A percentile compares a stretch with the other conserved stretches of the same genome.
Evolutionary conservation across 495 filamentous ascomycete species (phyloP).

Genomic region (Xylaria flabelliformis): DNA sequence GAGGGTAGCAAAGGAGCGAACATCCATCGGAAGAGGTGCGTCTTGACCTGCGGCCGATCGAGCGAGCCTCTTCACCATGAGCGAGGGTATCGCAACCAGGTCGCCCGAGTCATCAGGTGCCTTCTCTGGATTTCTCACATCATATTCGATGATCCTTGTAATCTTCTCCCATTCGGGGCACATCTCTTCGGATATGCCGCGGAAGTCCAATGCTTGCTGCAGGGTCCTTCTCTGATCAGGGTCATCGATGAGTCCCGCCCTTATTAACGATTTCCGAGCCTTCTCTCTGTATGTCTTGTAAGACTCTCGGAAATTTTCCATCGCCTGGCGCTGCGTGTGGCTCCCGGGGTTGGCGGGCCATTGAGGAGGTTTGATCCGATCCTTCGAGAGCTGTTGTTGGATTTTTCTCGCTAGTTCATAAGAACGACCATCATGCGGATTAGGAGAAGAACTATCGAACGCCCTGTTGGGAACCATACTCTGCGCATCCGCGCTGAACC

Average conservation of each 20-base stretch:
- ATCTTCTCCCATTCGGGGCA: conserved; percentile 90
- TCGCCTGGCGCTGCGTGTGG: conserved; percentile 46
- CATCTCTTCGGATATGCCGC: conserved; percentile 91
- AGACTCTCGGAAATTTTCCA: conserved; percentile 52
- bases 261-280: conserved; percentile 72
- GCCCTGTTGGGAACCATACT: background rate
- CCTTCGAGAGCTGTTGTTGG: conserved; percentile 47
- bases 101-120: conserved; percentile 44
- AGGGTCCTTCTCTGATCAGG: conserved; percentile 83
- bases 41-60: conserved; percentile 92
- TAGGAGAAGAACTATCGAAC: background rate
- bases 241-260: conserved; percentile 80
- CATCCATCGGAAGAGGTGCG: conserved; percentile 88
- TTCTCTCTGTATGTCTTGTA: conserved; percentile 71
- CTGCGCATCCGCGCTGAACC: background rate
- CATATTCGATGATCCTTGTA: conserved; percentile 71
- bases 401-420: conserved; percentile 50
- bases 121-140: conserved; percentile 63
- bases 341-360: conserved; percentile 53
- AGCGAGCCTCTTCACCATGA: conserved; percentile 82
- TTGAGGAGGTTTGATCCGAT: conserved; percentile 51
- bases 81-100: conserved; percentile 43
- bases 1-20: conserved; percentile 78
- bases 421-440: conserved; percentile 23
- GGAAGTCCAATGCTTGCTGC: conserved; percentile 82